Percentiles rank a stretch among this genome's conserved stretches.
Conservation (phyloP, 2,329 filamentous ascomycete species). For the Lomentospora prolificans region DNA sequence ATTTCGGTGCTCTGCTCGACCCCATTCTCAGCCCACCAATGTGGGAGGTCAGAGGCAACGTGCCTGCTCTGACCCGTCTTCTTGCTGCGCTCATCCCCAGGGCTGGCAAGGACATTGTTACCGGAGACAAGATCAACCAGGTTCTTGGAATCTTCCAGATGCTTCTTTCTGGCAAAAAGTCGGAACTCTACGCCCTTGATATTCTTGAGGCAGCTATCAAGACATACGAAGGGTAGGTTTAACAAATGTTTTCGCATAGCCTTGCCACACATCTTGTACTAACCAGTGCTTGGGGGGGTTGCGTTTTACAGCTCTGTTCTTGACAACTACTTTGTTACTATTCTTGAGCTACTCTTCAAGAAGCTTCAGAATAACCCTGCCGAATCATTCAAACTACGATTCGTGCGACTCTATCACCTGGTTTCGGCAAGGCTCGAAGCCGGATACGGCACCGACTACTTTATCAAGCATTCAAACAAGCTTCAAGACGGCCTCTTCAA, state of each 20-base stretch:
- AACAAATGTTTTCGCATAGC: not conserved
- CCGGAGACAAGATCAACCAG: constrained; percentile 73
- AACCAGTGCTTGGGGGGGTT: too few relatives aligned
- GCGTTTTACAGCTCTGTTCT: constrained; percentile 42
- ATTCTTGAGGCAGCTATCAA: constrained; percentile 72
- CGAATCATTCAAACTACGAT: constrained; percentile 76
- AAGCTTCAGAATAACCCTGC: constrained; percentile 57
- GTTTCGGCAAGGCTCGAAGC: constrained; percentile 68
- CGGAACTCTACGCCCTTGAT: constrained; percentile 81
- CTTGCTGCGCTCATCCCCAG: constrained; percentile 76
- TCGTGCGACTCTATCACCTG: constrained; percentile 91
- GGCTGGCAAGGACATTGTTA: constrained; percentile 60
- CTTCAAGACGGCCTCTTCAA: constrained; percentile 74
- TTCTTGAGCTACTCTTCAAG: constrained; percentile 75
- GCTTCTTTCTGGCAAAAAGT: constrained; percentile 69
- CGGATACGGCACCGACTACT: constrained; percentile 86
- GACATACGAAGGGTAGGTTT: constrained; percentile 59
- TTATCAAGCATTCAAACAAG: constrained; percentile 73
- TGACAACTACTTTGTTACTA: constrained; percentile 66
- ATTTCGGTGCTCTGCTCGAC: constrained; percentile 69
- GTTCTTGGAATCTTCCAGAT: constrained; percentile 96
- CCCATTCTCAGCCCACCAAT: constrained; percentile 71
- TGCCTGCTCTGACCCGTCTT: constrained; percentile 80
- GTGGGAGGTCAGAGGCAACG: constrained; percentile 89
- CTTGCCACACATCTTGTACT: constrained; percentile 11